Base-by-base conservation (phyloP, 495 filamentous ascomycete species). In the Aspergillus kassunensis region DNA sequence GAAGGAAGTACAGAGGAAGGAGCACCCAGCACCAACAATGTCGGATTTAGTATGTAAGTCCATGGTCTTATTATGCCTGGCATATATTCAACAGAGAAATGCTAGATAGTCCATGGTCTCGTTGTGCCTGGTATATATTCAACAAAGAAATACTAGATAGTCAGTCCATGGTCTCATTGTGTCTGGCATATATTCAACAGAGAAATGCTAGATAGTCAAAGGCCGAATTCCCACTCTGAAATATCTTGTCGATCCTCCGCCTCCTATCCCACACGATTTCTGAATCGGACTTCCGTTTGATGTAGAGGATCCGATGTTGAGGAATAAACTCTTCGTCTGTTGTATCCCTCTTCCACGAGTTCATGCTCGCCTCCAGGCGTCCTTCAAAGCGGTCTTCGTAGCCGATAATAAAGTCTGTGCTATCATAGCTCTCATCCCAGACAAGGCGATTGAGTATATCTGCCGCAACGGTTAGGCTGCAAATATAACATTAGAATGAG, bases 291-390 rank as follows among this genome's bases (percentile, higher is more conserved):
- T 67, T 77, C 42, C 77, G 73, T 63, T 78, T 81, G 54, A 92
- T 89, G 55, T 85, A 89, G 43, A 87, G 44, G 42, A 92, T 84
- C 4, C 89, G 77, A 67, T 92, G 89, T 67, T 86, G 79, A 7
- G 89, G 89, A 55, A 92, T 91, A 59, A 90, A 92, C 54, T 91
- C 89, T 57, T 92, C 85, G 55, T 92, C 84, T 21, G 87, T 91
- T 36, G 82, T 74, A 52, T 92, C 88, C 16, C 69, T 79, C 68
- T 85, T 88, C 88, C 89, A 92, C 25, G 72, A 70, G 40, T 76
- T 77, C 8, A 90, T 65, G 6, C 69, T 60, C 46, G 82, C 79
- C 65, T 91, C 87, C 58, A 79, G 73, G 9, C 73, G 70, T 0
- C 87, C 88, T 8, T 78, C 55, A 49, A 90, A 91, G 11, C 89